A percentile compares a stretch with the other conserved stretches of the same genome.
Conservation (phyloP, 83 land plant species). For the Larix sibirica region DNA sequence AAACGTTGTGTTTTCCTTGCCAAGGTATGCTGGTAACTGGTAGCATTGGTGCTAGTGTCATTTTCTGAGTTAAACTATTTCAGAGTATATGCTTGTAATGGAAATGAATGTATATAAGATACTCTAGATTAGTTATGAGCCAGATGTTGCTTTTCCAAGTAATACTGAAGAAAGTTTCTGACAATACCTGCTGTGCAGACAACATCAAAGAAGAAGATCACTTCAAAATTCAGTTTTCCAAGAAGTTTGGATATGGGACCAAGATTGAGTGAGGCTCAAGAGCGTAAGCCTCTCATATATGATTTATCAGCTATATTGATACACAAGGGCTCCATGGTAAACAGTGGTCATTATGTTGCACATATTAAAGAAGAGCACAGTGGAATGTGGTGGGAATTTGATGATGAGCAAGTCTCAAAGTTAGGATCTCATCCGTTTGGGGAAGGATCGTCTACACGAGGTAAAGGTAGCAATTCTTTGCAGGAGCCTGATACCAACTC, state of each 20-base stretch:
- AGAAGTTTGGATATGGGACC: constrained; percentile 72
- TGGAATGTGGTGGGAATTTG: constrained; percentile 98
- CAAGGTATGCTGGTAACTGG: constrained; percentile 57
- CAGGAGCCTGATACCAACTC: constrained; percentile 18
- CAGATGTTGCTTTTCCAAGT: background rate
- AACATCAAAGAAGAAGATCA: constrained; percentile 89
- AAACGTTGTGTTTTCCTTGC: constrained; percentile 91
- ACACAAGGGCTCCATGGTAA: constrained; percentile 90
- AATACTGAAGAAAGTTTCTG: background rate
- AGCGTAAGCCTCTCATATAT: constrained; percentile 42
- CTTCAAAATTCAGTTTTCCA: constrained; percentile 87
- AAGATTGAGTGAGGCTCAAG: constrained; percentile 47
- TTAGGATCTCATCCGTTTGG: constrained; percentile 88
- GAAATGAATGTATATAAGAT: background rate
- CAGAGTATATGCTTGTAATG: background rate
- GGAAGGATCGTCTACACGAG: constrained; percentile 35
- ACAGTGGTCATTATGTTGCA: constrained; percentile 98
- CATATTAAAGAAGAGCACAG: constrained; percentile 87
- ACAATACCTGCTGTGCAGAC: constrained; percentile 55
- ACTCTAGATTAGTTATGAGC: background rate
- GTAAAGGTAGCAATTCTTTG: constrained; percentile 21
- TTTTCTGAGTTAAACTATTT: background rate
- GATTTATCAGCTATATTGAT: constrained; percentile 90
- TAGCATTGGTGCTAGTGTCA: background rate
- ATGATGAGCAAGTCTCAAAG: constrained; percentile 92